These are phyloP conservation scores for Kwoniella shandongensis DNA, from an alignment of 768 basidiomycete species.

Conservation along the genomic window DNA sequence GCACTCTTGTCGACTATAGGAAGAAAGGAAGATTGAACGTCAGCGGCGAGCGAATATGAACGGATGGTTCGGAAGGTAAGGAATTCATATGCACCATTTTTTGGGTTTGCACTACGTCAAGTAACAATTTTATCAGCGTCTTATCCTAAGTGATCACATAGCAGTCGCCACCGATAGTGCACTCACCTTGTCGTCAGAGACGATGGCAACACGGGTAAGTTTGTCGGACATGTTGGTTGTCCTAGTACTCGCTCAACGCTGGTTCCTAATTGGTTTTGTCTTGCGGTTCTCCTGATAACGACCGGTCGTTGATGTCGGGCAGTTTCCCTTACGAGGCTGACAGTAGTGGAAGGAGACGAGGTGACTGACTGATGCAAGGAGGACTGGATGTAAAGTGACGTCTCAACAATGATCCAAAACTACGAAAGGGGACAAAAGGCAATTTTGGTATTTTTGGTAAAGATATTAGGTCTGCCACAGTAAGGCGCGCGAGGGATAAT, in stretches of 20 bases:
- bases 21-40: slow-evolving; percentile 2
- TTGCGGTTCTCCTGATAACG: not conserved
- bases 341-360: too few relatives aligned
- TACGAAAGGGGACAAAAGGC: not conserved
- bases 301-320: not conserved
- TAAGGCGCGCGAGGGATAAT: too few relatives aligned
- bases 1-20: slow-evolving; percentile 74
- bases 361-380: too few relatives aligned
- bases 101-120: slow-evolving; percentile 78
- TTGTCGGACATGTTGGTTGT: slow-evolving; percentile 71
- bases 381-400: too few relatives aligned
- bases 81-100: slow-evolving; percentile 53
- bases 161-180: slow-evolving; percentile 53
- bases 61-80: not conserved
- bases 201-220: slow-evolving; percentile 94
- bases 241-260: too few relatives aligned
- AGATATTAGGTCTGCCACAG: too few relatives aligned
- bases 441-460: slow-evolving; percentile 3
- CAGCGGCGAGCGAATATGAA: not conserved
- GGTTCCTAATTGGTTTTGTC: too few relatives aligned
- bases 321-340: too few relatives aligned
- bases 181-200: slow-evolving; percentile 54
- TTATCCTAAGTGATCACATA: slow-evolving; percentile 40
- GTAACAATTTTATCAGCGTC: not conserved
- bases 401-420: not conserved